phyloP scores from a whole-genome alignment of 805 yeast species.

The Peterozyma xylosa region DNA sequence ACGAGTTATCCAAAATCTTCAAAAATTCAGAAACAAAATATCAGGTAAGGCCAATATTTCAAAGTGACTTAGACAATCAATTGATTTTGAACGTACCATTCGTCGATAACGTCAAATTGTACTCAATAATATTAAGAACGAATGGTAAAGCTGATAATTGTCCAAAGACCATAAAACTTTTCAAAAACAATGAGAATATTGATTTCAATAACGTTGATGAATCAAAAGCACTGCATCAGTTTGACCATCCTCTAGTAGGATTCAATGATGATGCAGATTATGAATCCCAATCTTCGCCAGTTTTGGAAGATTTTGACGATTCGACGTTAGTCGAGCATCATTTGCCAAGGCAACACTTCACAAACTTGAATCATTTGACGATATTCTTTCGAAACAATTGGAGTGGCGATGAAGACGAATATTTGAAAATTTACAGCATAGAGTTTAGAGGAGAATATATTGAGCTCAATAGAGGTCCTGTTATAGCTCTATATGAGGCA shows the following conservation, averaged over 20 bases:
- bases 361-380: constrained; percentile 61
- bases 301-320: constrained; percentile 30
- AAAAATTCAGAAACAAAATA: constrained; percentile 43
- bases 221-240: constrained; percentile 37
- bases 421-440: constrained; percentile 53
- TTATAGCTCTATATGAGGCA: constrained; percentile 74
- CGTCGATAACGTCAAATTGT: constrained; percentile 64
- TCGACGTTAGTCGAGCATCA: constrained; percentile 71
- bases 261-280: constrained; percentile 31
- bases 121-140: constrained; percentile 64
- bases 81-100: constrained; percentile 75
- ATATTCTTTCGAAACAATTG: constrained; percentile 63
- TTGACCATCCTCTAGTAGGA: constrained; percentile 65
- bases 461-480: constrained; percentile 56
- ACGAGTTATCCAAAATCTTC: constrained; percentile 45
- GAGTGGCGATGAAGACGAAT: constrained; percentile 53
- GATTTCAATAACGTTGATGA: constrained; percentile 62
- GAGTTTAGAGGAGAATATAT: constrained; percentile 74
- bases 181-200: constrained; percentile 60
- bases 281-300: neutral
- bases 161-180: constrained; percentile 63
- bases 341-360: constrained; percentile 66
- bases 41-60: constrained; percentile 34
- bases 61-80: constrained; percentile 75
- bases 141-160: constrained; percentile 50